Percentiles rank a stretch among this genome's conserved stretches.
These are phyloP conservation scores for Cyberlindnera misumaiensis DNA, from an alignment of 805 yeast genomes.

Conservation along the genomic window DNA sequence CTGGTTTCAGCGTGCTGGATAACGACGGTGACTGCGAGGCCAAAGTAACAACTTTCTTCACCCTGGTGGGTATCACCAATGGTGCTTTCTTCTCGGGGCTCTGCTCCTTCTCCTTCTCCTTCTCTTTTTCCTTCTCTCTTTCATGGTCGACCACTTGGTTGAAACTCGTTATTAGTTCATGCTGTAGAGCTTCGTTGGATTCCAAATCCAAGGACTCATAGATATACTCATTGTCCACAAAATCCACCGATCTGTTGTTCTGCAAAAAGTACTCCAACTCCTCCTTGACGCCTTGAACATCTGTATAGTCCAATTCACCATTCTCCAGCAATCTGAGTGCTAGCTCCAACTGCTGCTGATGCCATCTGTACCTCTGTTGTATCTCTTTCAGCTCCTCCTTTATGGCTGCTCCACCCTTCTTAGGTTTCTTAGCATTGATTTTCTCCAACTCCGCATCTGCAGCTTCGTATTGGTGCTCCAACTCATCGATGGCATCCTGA, in stretches of 20 bases:
- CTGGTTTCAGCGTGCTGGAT: slow-evolving; percentile 37
- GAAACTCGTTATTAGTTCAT: slow-evolving; percentile 37
- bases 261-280: slow-evolving; percentile 90
- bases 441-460: slow-evolving; percentile 67
- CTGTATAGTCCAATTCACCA: slow-evolving; percentile 69
- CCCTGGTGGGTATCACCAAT: slow-evolving; percentile 3
- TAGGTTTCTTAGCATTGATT: slow-evolving; percentile 47
- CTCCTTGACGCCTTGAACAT: slow-evolving; percentile 70
- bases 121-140: slow-evolving; percentile 3
- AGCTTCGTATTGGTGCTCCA: slow-evolving; percentile 70
- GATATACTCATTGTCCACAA: slow-evolving; percentile 87
- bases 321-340: slow-evolving; percentile 73
- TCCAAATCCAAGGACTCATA: slow-evolving; percentile 79
- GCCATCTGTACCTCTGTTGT: slow-evolving; percentile 71
- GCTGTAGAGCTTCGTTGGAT: slow-evolving; percentile 42
- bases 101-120: slow-evolving; percentile 1
- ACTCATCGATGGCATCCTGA: slow-evolving; percentile 66
- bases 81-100: slow-evolving; percentile 1
- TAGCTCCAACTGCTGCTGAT: slow-evolving; percentile 69
- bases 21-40: slow-evolving; percentile 2
- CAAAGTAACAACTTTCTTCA: slow-evolving; percentile 2
- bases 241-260: slow-evolving; percentile 84
- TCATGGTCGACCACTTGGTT: slow-evolving; percentile 6
- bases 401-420: slow-evolving; percentile 31
- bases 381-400: slow-evolving; percentile 55